Conservation (phyloP, 2,329 filamentous ascomycete species). For the Fusarium torulosum region DNA sequence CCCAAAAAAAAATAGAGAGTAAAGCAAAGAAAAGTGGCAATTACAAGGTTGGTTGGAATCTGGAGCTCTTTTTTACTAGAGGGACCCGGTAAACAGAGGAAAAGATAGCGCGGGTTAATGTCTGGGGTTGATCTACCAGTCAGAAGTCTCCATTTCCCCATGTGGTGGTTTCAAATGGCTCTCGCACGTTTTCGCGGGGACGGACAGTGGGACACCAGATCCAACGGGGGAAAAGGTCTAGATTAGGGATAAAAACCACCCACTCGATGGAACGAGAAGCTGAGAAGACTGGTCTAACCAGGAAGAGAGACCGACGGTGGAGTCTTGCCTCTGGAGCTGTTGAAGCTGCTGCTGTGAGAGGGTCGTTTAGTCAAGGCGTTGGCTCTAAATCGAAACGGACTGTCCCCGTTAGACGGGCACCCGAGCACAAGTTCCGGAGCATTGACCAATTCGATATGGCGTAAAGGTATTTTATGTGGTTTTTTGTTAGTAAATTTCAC, state of each 20-base stretch:
- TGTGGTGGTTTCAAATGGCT: conserved; percentile 35
- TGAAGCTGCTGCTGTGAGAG: too few species aligned
- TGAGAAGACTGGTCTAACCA: conserved; percentile 17
- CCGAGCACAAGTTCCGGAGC: neutral
- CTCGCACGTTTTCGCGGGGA: conserved; percentile 19
- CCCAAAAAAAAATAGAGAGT: neutral
- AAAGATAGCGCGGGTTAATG: neutral
- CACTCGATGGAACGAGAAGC: neutral
- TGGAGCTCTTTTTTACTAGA: neutral
- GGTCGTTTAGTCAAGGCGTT: neutral
- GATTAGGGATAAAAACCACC: conserved; percentile 3
- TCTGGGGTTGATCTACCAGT: conserved; percentile 25
- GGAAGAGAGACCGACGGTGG: conserved; percentile 36
- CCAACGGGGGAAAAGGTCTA: conserved; percentile 17
- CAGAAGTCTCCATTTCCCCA: conserved; percentile 33
- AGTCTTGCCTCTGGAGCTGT: neutral
- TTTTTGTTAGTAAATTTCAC: neutral
- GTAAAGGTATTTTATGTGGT: neutral
- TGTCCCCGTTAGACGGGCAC: neutral
- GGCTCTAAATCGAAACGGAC: neutral
- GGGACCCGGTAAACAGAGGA: neutral
- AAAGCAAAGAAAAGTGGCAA: too few species aligned
- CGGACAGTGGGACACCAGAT: neutral
- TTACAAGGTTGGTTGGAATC: neutral
- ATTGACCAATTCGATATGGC: neutral